phyloP scores from a whole-genome alignment of 1,139 yeast genomes.

The Hyphopichia khmerensis region DNA sequence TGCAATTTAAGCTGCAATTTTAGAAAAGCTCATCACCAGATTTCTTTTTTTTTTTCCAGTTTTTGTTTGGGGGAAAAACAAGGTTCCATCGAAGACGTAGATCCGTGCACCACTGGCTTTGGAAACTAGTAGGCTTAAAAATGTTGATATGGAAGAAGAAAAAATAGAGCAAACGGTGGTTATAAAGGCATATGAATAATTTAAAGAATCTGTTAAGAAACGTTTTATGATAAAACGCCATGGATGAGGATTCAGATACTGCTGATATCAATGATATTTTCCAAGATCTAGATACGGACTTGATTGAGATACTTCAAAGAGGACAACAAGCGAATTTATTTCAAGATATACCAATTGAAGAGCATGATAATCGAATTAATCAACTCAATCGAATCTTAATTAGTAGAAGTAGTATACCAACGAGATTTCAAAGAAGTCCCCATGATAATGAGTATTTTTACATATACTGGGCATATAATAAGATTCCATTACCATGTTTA shows the following conservation, averaged over 20 bases:
- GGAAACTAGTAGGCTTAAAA: no score
- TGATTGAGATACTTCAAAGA: conserved; percentile 20
- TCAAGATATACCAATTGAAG: conserved; percentile 13
- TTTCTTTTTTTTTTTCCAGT: neutral
- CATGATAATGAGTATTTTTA: neutral
- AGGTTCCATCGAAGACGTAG: no score
- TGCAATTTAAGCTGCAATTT: no score
- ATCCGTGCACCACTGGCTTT: neutral
- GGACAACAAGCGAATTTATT: conserved; percentile 16
- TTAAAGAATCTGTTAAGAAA: no score
- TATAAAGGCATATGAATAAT: no score
- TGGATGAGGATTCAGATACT: neutral
- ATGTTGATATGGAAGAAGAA: no score
- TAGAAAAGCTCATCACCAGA: neutral
- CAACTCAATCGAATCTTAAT: conserved; percentile 11
- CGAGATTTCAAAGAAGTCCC: neutral
- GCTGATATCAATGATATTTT: conserved; percentile 16
- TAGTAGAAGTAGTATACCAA: neutral
- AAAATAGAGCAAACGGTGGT: no score
- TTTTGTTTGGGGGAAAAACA: no score
- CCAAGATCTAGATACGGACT: conserved; percentile 20
- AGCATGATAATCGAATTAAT: conserved; percentile 13
- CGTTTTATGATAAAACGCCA: neutral
- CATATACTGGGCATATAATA: neutral
- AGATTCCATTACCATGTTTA: conserved; percentile 29